Evolutionary conservation across 2,329 filamentous ascomycete genomes (phyloP).

Genomic region (Paraconiothyrium brasiliense): DNA sequence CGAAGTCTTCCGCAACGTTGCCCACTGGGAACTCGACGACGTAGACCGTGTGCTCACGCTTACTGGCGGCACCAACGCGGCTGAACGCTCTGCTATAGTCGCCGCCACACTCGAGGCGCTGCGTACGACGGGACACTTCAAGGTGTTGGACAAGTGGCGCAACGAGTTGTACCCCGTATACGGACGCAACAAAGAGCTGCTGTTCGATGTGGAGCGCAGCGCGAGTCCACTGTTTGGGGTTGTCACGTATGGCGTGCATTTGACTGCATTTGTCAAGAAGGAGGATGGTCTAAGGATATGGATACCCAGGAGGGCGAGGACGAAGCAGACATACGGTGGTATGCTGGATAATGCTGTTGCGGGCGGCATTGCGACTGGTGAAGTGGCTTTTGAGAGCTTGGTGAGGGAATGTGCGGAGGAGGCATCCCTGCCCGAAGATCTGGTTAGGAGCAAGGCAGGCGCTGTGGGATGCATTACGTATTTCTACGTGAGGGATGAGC

Average conservation of each 20-base stretch:
- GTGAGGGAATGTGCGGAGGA: slow-evolving; percentile 90
- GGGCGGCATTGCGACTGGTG: slow-evolving; percentile 81
- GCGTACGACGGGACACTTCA: slow-evolving; percentile 75
- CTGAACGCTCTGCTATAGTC: slow-evolving; percentile 68
- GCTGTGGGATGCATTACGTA: slow-evolving; percentile 81
- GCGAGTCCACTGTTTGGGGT: slow-evolving; percentile 56
- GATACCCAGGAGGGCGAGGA: slow-evolving; percentile 78
- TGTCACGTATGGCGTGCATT: slow-evolving; percentile 55
- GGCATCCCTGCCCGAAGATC: slow-evolving; percentile 75
- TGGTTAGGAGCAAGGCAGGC: slow-evolving; percentile 70
- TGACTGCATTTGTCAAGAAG: slow-evolving; percentile 50
- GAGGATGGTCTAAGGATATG: slow-evolving; percentile 77
- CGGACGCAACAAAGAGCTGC: slow-evolving; percentile 46
- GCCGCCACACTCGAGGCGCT: slow-evolving; percentile 71
- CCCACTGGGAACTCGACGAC: slow-evolving; percentile 70
- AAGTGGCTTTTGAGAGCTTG: slow-evolving; percentile 81
- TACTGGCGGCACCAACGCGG: slow-evolving; percentile 66
- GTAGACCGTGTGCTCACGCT: slow-evolving; percentile 70
- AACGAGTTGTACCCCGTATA: slow-evolving; percentile 56
- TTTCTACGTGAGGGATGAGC: slow-evolving; percentile 78
- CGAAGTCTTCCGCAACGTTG: slow-evolving; percentile 62
- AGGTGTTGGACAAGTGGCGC: slow-evolving; percentile 66
- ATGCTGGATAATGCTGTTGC: slow-evolving; percentile 97
- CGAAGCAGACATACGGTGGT: slow-evolving; percentile 87
- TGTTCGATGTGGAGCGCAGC: slow-evolving; percentile 55